These are phyloP conservation scores for Trypanosoma lewisi DNA, from an alignment of 208 protist species.

Conservation along the genomic window DNA sequence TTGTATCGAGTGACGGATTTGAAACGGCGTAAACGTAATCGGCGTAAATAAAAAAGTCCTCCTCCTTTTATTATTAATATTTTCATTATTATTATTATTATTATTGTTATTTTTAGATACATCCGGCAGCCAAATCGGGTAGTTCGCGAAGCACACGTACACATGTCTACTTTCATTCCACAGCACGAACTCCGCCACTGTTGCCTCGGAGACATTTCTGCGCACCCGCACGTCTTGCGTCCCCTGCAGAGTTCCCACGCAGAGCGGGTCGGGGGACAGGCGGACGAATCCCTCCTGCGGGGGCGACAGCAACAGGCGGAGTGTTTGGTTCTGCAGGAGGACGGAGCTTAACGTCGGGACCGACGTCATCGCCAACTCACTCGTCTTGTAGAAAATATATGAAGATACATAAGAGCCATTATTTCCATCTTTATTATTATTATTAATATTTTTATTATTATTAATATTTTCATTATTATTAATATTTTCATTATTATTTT, in stretches of 20 bases:
- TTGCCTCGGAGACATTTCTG: not conserved
- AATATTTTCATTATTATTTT: not conserved
- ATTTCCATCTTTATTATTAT: not conserved
- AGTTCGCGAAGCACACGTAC: slow-evolving; percentile 22
- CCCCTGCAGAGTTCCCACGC: slow-evolving; percentile 10
- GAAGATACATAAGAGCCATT: too few relatives aligned
- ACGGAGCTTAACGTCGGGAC: not conserved
- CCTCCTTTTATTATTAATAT: not conserved
- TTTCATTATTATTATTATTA: too few relatives aligned
- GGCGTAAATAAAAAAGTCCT: slow-evolving; percentile 13
- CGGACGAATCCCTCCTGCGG: slow-evolving; percentile 10
- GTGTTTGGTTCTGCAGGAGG: not conserved
- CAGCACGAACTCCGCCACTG: slow-evolving; percentile 8
- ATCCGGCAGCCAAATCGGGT: slow-evolving; percentile 2
- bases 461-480: not conserved
- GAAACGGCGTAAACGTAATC: slow-evolving; percentile 20
- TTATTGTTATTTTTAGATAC: not conserved
- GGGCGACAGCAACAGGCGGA: slow-evolving; percentile 2
- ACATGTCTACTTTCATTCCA: not conserved
- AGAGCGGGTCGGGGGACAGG: slow-evolving; percentile 11
- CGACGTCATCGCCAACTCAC: not conserved
- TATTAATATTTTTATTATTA: not conserved
- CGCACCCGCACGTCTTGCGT: slow-evolving; percentile 9
- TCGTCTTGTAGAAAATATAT: slow-evolving; percentile 8
- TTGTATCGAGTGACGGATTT: not conserved